Evolutionary conservation across 129 eudicot species (phyloP).

Genomic region (Deinandra increscens): DNA sequence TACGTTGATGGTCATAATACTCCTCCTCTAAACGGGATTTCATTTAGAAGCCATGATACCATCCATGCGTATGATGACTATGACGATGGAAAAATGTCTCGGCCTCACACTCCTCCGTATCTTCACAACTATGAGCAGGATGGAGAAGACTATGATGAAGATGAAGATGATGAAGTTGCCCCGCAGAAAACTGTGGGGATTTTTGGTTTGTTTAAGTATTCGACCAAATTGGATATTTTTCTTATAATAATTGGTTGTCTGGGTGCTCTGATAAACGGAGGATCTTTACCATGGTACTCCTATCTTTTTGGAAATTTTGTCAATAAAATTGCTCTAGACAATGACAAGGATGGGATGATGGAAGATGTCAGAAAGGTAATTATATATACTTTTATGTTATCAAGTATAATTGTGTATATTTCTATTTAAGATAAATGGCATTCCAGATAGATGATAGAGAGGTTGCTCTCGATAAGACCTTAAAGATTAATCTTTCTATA

Average conservation of each 20-base stretch:
- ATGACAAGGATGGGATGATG: conserved; percentile 56
- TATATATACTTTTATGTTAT: too few species aligned
- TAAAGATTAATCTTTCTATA: not conserved
- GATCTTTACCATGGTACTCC: conserved; percentile 85
- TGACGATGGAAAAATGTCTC: not conserved
- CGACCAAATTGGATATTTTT: conserved; percentile 52
- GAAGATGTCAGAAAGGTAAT: conserved; percentile 61
- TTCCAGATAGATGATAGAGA: too few species aligned
- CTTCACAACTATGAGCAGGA: conserved; percentile 28
- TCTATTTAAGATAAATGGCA: too few species aligned
- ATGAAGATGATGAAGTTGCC: conserved; percentile 49
- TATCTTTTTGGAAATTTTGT: conserved; percentile 68
- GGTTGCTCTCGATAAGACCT: too few species aligned
- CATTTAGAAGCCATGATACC: conserved; percentile 18
- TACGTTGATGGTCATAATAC: conserved; percentile 36
- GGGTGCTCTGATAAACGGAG: conserved; percentile 84
- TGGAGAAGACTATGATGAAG: conserved; percentile 46
- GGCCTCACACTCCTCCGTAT: conserved; percentile 29
- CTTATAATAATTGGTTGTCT: conserved; percentile 64
- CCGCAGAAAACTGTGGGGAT: conserved; percentile 48
- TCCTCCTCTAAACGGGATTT: conserved; percentile 30
- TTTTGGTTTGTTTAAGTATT: conserved; percentile 55
- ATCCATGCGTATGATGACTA: conserved; percentile 11
- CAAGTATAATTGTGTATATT: too few species aligned
- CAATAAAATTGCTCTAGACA: conserved; percentile 51